A percentile compares a stretch with the other conserved stretches of the same genome.
Evolutionary conservation across 2,329 filamentous ascomycete species (phyloP).

Genomic region (Periconia sp.): DNA sequence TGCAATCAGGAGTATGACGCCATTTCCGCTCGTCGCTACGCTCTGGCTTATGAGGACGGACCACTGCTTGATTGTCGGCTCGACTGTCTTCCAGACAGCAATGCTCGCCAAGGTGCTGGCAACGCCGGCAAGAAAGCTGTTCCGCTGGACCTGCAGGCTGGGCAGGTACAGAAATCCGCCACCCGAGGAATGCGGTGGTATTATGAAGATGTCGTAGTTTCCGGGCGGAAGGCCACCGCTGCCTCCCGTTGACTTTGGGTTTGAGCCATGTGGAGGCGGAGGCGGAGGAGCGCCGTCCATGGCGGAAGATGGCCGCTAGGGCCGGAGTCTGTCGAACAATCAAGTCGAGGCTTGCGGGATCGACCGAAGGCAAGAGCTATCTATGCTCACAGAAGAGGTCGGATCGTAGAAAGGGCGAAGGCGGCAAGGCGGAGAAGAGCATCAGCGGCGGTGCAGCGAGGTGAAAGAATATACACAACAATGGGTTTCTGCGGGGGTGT

Average conservation of each 20-base stretch:
- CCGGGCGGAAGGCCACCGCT: slow-evolving; percentile 75
- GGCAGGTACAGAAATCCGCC: slow-evolving; percentile 94
- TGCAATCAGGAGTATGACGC: slow-evolving; percentile 73
- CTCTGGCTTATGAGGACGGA: slow-evolving; percentile 70
- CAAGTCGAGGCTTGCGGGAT: slow-evolving; percentile 9
- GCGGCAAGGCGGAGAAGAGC: slow-evolving; percentile 30
- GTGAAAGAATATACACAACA: no score
- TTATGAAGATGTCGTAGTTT: slow-evolving; percentile 97
- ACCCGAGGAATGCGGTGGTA: slow-evolving; percentile 88
- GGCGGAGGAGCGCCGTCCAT: slow-evolving; percentile 69
- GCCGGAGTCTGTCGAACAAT: slow-evolving; percentile 24
- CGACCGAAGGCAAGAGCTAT: slow-evolving; percentile 16
- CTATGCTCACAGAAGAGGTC: slow-evolving; percentile 8
- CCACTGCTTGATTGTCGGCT: slow-evolving; percentile 77
- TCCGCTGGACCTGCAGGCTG: slow-evolving; percentile 81
- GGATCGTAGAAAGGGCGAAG: slow-evolving; percentile 14
- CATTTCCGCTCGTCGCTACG: slow-evolving; percentile 65
- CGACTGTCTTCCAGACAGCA: slow-evolving; percentile 73
- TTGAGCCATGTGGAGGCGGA: slow-evolving; percentile 83
- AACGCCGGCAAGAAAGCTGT: slow-evolving; percentile 90
- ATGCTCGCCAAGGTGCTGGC: slow-evolving; percentile 76
- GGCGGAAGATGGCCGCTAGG: slow-evolving; percentile 31
- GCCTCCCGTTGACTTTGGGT: slow-evolving; percentile 64
- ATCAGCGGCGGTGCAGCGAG: slow-evolving; percentile 28
- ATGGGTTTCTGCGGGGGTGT: no score